Conservation (phyloP, 306 rosid genomes). For the Ammopiptanthus mongolicus region DNA sequence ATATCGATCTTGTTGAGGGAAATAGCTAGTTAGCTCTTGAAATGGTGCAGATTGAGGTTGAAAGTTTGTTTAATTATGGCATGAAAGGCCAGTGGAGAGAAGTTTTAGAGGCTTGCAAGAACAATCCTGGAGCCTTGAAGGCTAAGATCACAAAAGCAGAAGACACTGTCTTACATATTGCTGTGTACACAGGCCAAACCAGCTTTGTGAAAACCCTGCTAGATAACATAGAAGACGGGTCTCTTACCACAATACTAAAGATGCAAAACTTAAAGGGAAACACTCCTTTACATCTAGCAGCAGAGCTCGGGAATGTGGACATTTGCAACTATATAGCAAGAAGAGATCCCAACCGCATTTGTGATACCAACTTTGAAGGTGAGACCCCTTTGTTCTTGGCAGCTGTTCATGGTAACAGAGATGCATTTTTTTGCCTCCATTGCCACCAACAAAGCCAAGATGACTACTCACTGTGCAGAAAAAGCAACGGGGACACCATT, state of each 20-base stretch:
- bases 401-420: constrained; percentile 33
- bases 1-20: not conserved
- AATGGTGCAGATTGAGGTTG: constrained; percentile 24
- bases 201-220: constrained; percentile 13
- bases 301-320: constrained; percentile 38
- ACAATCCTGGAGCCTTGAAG: constrained; percentile 8
- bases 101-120: constrained; percentile 15
- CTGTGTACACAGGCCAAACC: constrained; percentile 32
- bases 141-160: constrained; percentile 36
- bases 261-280: constrained; percentile 34
- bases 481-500: constrained; percentile 32
- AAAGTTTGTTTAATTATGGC: constrained; percentile 23
- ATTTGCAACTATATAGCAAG: constrained; percentile 25
- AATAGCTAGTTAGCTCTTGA: not conserved
- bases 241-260: not conserved
- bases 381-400: constrained; percentile 48
- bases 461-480: constrained; percentile 3
- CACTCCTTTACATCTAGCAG: constrained; percentile 43
- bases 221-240: constrained; percentile 17
- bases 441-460: not conserved
- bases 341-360: constrained; percentile 23
- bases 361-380: constrained; percentile 2
- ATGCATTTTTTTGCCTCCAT: constrained; percentile 31
- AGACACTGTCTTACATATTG: constrained; percentile 38
- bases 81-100: constrained; percentile 31